These are phyloP conservation scores for Phytopythium delawarense DNA, from an alignment of 352 stramenopile genomes.

Conservation along the genomic window DNA sequence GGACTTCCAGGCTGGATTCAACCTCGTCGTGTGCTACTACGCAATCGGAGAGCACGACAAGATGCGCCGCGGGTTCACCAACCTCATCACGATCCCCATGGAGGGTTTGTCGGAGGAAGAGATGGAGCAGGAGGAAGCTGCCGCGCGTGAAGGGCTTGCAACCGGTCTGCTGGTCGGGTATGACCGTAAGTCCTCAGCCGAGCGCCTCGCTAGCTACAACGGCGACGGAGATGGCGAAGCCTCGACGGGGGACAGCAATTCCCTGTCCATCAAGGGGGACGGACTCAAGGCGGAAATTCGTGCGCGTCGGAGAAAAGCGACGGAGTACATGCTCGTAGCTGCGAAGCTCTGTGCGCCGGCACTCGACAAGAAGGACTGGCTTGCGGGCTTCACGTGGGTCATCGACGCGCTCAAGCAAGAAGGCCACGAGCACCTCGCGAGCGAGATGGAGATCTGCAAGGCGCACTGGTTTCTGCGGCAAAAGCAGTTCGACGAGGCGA, in stretches of 20 bases:
- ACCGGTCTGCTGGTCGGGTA: conserved; percentile 20
- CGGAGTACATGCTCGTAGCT: conserved; percentile 92
- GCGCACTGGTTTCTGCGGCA: conserved; percentile 88
- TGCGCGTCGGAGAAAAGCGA: conserved; percentile 68
- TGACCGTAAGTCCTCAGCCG: background rate
- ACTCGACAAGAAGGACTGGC: conserved; percentile 91
- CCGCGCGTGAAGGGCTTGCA: conserved; percentile 25
- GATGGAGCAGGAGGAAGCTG: conserved; percentile 69
- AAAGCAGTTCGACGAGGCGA: conserved; percentile 93
- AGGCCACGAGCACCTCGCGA: conserved; percentile 88
- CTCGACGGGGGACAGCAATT: conserved; percentile 19
- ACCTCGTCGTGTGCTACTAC: conserved; percentile 97
- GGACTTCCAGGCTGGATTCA: conserved; percentile 96
- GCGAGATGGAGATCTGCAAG: conserved; percentile 89
- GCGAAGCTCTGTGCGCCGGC: conserved; percentile 92
- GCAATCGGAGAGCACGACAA: conserved; percentile 93
- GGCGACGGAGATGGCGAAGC: conserved; percentile 39
- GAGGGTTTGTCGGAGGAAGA: conserved; percentile 80
- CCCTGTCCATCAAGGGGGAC: conserved; percentile 59
- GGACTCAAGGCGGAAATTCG: conserved; percentile 79
- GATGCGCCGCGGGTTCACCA: conserved; percentile 91
- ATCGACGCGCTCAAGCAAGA: conserved; percentile 91
- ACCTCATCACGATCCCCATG: conserved; percentile 90
- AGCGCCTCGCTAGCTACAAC: conserved; percentile 22
- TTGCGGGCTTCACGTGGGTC: conserved; percentile 93